These are phyloP conservation scores for Silene vulgaris DNA, from an alignment of 179 eudicot species.

Conservation along the genomic window DNA sequence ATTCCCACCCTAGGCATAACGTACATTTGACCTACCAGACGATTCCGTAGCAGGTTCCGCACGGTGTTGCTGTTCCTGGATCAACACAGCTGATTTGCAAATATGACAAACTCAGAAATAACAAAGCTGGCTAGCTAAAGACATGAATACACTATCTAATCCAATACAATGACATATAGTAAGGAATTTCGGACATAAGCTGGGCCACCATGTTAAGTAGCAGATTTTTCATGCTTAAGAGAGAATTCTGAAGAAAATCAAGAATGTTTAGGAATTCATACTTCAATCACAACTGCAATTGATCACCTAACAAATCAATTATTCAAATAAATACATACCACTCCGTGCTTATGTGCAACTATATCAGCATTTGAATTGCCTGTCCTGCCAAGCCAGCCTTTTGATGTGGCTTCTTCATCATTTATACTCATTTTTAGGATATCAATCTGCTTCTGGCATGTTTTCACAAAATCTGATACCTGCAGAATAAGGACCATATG, in stretches of 20 bases:
- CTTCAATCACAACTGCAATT: not conserved
- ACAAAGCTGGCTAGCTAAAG: not conserved
- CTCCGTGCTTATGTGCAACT: conserved; percentile 94
- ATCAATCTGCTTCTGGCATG: conserved; percentile 92
- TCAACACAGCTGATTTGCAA: not conserved
- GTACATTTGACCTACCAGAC: too few species aligned
- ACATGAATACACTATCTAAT: not conserved
- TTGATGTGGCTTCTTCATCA: conserved; percentile 65
- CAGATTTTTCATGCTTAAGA: not conserved
- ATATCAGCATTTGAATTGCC: conserved; percentile 71
- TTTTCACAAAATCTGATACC: conserved; percentile 75
- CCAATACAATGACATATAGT: not conserved
- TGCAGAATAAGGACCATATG: conserved; percentile 31
- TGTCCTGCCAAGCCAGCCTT: conserved; percentile 79
- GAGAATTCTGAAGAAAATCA: conserved; percentile 4
- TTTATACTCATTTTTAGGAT: conserved; percentile 62
- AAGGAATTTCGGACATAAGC: not conserved
- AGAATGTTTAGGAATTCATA: not conserved
- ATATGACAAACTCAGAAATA: not conserved
- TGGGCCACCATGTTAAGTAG: conserved; percentile 4
- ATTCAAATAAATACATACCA: conserved; percentile 45
- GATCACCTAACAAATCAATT: not conserved
- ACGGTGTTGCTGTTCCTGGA: not conserved
- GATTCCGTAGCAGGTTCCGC: too few species aligned
- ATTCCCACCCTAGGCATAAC: too few species aligned